Evolutionary conservation across 768 basidiomycete genomes (phyloP), one percentile per base, ranked within the genome.

Genomic region (Amyloporia xantha): DNA sequence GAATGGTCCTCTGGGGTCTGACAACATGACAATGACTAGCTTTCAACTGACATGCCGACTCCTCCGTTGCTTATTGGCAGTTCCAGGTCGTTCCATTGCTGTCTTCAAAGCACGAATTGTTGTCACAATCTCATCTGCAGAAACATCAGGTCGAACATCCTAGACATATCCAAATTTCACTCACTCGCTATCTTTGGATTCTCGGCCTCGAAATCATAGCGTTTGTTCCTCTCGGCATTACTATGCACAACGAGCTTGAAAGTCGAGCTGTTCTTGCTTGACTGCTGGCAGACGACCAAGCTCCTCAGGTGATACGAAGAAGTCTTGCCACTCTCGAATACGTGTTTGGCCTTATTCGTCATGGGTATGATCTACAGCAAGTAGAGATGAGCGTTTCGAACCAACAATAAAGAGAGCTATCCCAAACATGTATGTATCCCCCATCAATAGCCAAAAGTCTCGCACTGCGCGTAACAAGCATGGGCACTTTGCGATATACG

Each of bases 201-300:
- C 66, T 95, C 94, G 0, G 93, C 95, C 68, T 99, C 96, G 62
- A 96, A 97, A 59, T 98, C 95, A 62, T 97, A 98, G 33, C 92
- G 75, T 73, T 98, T 99, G 56, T 84, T 86, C 36, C 81, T 75
- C 37, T 77, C 76, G 30, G 79, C 77, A 54, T 87, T 62, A 49
- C 72, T 72, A 61, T 80, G 84, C 11, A 98, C 78, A 26, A 95
- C 79, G 17, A 98, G 76, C 73, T 94, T 95, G 78, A 99, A 94
- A 30, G 80, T 77, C 1, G 86, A 77, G 24, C 85, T 82, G 11
- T 79, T 79, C 64, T 93, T 91, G 40, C 81, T 76, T 1, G 84
- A 84, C 61, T 95, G 85, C 54, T 89, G 88, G 61, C 89, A 91
- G 41, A 84, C 79, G 26, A 81, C 78, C 37, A 99, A 82, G 52